Evolutionary conservation across 257 asterid genomes (phyloP).

Genomic region (Solanum medicagineum): DNA sequence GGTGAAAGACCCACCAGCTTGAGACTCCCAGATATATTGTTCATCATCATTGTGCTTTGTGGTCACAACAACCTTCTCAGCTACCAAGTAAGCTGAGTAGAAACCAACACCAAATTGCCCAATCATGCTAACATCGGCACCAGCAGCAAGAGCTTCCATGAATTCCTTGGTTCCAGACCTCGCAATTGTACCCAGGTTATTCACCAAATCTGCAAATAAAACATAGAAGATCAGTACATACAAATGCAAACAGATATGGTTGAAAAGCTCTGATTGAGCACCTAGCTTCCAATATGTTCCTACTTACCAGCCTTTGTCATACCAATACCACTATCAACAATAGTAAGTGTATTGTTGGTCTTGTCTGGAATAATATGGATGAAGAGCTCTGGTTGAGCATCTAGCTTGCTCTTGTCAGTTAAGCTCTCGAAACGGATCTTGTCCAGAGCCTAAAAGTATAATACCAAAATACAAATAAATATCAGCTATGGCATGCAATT

Average conservation of each 20-base stretch:
- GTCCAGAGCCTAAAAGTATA: constrained; percentile 27
- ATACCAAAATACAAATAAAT: neutral
- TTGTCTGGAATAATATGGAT: constrained; percentile 51
- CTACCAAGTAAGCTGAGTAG: constrained; percentile 54
- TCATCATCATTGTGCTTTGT: constrained; percentile 57
- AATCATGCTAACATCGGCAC: constrained; percentile 72
- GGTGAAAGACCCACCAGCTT: constrained; percentile 64
- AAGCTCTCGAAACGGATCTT: constrained; percentile 49
- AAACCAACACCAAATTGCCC: constrained; percentile 68
- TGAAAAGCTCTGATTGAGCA: constrained; percentile 32
- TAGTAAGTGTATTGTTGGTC: constrained; percentile 29
- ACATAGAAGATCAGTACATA: neutral
- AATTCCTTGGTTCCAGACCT: constrained; percentile 65
- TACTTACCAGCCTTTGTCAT: constrained; percentile 56
- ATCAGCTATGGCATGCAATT: neutral
- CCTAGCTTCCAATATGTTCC: constrained; percentile 14
- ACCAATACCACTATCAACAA: constrained; percentile 49
- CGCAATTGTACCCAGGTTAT: constrained; percentile 59
- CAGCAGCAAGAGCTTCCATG: constrained; percentile 63
- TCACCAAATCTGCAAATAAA: constrained; percentile 40
- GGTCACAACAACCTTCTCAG: constrained; percentile 49
- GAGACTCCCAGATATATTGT: constrained; percentile 61
- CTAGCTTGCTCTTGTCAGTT: constrained; percentile 54
- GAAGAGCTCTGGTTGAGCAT: constrained; percentile 49
- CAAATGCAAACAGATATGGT: constrained; percentile 1